Evolutionary conservation across 768 basidiomycete genomes (phyloP), one percentile per base, ranked within the genome.

Genomic region (Suillus occidentalis): DNA sequence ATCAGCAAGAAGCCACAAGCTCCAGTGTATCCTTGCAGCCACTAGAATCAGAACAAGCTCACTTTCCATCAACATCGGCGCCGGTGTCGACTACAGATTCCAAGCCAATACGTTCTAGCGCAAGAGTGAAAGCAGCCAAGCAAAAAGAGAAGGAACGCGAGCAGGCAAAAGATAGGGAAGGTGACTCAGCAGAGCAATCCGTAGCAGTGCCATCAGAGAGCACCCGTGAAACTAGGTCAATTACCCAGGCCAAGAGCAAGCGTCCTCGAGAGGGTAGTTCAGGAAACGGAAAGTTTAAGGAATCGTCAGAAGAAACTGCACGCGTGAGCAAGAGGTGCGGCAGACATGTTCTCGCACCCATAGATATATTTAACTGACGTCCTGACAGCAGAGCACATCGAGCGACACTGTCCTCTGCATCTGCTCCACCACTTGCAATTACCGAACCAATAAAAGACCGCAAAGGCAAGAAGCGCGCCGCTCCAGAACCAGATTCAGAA

Each of bases 401-500:
- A 72, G 81, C 83, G 66, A 84, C 85, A 58, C 78, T 80, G 78
- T 79, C 72, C 67, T 75, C 72, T 68, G 20, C 70, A 60, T 79
- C 67, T 71, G 80, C 71, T 58, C 80, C 68, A 73, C 83, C 70
- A 76, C 85, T 78, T 79, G 85, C 78, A 64, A 94, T 93, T 78
- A 89, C 88, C 87, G 93, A 94, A 83, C 86, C 89, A 58, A 69
- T 80, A 3, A 84, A 83, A 72, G 92, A 94, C 79, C 77, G 78
- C 69, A 96, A 96, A 79, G 95, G 94, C 65, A 97, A 97, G 87
- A 97, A 96, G 81, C 90, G 93, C 71, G 94, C 93, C 45, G 86
- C 83, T 39, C 89, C 90, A 57, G 91, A 94, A 78, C 77, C 81
- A 40, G 78, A 78, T 69, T 86, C 87, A 52, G 90, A 90, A 77